Conservation (phyloP, 2,329 filamentous ascomycete genomes). For the Blastomyces gilchristii region DNA sequence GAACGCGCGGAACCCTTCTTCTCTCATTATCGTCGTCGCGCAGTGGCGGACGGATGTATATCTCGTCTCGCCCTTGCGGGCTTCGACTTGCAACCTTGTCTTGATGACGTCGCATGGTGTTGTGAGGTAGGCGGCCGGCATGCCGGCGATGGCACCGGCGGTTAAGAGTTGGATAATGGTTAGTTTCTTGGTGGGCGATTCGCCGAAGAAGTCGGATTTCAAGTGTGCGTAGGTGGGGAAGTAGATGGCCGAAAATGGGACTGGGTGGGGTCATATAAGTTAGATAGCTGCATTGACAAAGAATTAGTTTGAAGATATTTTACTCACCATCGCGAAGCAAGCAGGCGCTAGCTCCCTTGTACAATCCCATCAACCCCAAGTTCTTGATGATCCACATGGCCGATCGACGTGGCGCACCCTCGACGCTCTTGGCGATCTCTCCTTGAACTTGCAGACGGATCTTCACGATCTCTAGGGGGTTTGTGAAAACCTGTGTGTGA, state of each 20-base stretch:
- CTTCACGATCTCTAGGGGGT: constrained; percentile 98
- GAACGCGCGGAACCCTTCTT: constrained; percentile 93
- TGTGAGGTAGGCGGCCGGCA: constrained; percentile 87
- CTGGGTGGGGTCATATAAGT: constrained; percentile 27
- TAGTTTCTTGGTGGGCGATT: constrained; percentile 75
- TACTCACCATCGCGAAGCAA: constrained; percentile 63
- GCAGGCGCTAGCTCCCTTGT: constrained; percentile 93
- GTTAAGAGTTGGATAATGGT: constrained; percentile 84
- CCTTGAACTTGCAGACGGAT: constrained; percentile 96
- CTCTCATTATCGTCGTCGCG: constrained; percentile 69
- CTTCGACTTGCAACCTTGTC: constrained; percentile 93
- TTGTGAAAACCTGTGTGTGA: constrained; percentile 71
- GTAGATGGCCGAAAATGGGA: constrained; percentile 97
- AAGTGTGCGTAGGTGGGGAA: constrained; percentile 94
- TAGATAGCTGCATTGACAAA: neutral
- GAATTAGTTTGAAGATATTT: constrained; percentile 9
- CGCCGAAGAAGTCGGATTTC: constrained; percentile 89
- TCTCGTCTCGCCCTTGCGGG: constrained; percentile 80
- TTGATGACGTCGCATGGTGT: constrained; percentile 99
- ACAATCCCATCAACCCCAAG: constrained; percentile 83
- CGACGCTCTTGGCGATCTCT: constrained; percentile 79
- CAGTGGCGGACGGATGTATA: constrained; percentile 85
- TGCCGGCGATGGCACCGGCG: constrained; percentile 86
- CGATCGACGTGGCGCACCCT: constrained; percentile 73
- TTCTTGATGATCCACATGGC: constrained; percentile 98